phyloP scores from a whole-genome alignment of 805 yeast genomes.

The Wickerhamomyces xylosicus region DNA sequence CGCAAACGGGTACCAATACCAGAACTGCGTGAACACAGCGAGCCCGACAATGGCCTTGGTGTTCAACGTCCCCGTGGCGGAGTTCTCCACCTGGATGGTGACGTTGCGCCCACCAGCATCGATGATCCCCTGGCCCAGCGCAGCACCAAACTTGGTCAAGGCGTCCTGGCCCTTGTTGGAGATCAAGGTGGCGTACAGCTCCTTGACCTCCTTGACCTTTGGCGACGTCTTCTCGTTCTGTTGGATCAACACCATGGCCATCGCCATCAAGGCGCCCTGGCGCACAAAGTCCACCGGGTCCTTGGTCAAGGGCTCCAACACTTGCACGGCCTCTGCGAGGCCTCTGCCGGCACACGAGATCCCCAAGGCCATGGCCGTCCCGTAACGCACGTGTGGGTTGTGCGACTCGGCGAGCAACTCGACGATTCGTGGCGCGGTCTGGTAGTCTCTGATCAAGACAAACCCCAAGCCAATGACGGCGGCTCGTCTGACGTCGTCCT shows the following conservation, averaged over 20 bases:
- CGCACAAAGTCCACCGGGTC: conserved; percentile 96
- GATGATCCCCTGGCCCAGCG: conserved; percentile 92
- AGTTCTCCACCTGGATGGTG: conserved; percentile 83
- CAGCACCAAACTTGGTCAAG: conserved; percentile 94
- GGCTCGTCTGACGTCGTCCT: conserved; percentile 94
- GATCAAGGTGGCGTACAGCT: conserved; percentile 64
- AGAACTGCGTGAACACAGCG: conserved; percentile 81
- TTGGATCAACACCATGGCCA: conserved; percentile 82
- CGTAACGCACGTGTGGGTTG: conserved; percentile 96
- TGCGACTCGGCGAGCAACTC: conserved; percentile 89
- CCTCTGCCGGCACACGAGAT: conserved; percentile 96
- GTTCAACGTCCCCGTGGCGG: conserved; percentile 83
- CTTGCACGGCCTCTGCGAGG: conserved; percentile 77
- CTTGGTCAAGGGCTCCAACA: conserved; percentile 82
- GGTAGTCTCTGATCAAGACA: conserved; percentile 79
- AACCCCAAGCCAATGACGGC: conserved; percentile 90
- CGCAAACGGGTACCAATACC: conserved; percentile 98
- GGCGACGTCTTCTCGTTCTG: conserved; percentile 79
- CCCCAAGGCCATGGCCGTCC: conserved; percentile 95
- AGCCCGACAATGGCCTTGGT: conserved; percentile 88
- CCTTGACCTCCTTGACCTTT: conserved; percentile 68
- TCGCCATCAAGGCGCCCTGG: conserved; percentile 92
- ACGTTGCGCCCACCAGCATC: conserved; percentile 98
- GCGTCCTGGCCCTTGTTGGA: conserved; percentile 91
- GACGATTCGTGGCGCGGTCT: conserved; percentile 91